A percentile compares a stretch with the other conserved stretches of the same genome.
Conservation (phyloP, 495 filamentous ascomycete genomes). For the Aspergillus asperescens region DNA sequence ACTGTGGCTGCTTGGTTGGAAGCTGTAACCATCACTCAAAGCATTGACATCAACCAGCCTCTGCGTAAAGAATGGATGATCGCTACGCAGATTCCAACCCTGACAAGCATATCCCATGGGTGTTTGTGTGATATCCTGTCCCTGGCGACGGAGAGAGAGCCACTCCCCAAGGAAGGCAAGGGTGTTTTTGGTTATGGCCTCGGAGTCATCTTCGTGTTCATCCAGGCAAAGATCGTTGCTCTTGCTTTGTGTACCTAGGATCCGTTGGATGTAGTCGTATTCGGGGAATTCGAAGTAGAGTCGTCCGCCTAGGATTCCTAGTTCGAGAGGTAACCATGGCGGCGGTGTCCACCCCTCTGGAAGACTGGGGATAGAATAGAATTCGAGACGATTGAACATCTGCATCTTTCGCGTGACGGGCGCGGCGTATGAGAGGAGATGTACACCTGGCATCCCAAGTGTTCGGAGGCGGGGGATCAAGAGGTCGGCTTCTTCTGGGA, state of each 20-base stretch:
- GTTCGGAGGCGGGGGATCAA: too few relatives aligned
- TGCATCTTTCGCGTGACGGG: too few relatives aligned
- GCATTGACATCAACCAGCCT: too few relatives aligned
- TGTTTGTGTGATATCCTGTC: conserved; percentile 48
- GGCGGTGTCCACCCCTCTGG: conserved; percentile 32
- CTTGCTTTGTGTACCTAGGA: conserved; percentile 19
- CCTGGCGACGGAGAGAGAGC: conserved; percentile 45
- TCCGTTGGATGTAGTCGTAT: conserved; percentile 22
- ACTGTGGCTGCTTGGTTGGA: too few relatives aligned
- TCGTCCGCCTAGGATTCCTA: conserved; percentile 53
- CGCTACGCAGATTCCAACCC: conserved; percentile 31
- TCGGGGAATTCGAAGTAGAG: conserved; percentile 49
- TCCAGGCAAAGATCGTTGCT: too few relatives aligned
- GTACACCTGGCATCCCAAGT: too few relatives aligned
- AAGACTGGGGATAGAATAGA: conserved; percentile 43
- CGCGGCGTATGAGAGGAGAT: too few relatives aligned
- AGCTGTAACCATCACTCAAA: too few relatives aligned
- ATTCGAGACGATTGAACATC: conserved; percentile 47
- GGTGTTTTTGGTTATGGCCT: background rate
- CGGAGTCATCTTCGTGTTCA: background rate
- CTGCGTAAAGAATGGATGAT: conserved; percentile 50
- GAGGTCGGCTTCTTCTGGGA: too few relatives aligned
- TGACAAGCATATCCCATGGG: conserved; percentile 53
- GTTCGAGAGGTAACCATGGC: conserved; percentile 43
- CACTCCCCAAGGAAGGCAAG: conserved; percentile 46